These are phyloP conservation scores for Botrytis elliptica DNA, from an alignment of 2,329 filamentous ascomycete species.

Conservation along the genomic window DNA sequence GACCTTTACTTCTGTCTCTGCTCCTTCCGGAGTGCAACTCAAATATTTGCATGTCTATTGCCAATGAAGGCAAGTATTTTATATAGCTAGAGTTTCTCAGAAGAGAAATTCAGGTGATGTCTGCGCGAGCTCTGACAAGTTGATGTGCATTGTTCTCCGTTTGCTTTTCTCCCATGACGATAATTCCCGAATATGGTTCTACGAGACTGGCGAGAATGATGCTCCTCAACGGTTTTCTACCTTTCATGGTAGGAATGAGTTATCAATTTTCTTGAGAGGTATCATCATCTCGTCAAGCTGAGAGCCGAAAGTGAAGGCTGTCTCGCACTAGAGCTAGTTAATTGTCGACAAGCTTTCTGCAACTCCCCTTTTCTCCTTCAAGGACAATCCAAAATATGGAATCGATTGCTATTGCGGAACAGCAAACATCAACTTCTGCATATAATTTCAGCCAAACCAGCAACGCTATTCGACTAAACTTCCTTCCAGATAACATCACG, in stretches of 20 bases:
- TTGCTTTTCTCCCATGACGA: slow-evolving; percentile 21
- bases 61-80: background rate
- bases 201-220: background rate
- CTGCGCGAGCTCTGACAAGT: background rate
- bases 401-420: too few species aligned
- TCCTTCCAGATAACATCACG: too few species aligned
- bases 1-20: too few species aligned
- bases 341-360: background rate
- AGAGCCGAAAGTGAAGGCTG: background rate
- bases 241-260: background rate
- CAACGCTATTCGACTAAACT: too few species aligned
- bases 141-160: background rate
- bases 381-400: too few species aligned
- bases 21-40: background rate
- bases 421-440: too few species aligned
- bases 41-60: background rate
- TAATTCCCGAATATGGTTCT: background rate
- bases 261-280: background rate
- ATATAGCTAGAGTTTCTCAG: background rate
- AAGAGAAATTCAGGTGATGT: background rate
- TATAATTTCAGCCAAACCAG: too few species aligned
- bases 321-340: background rate
- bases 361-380: background rate
- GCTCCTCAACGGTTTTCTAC: background rate
- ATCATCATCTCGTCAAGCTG: too few species aligned